These are phyloP conservation scores for Alternaria atra DNA, from an alignment of 2,329 filamentous ascomycete genomes.

Conservation along the genomic window DNA sequence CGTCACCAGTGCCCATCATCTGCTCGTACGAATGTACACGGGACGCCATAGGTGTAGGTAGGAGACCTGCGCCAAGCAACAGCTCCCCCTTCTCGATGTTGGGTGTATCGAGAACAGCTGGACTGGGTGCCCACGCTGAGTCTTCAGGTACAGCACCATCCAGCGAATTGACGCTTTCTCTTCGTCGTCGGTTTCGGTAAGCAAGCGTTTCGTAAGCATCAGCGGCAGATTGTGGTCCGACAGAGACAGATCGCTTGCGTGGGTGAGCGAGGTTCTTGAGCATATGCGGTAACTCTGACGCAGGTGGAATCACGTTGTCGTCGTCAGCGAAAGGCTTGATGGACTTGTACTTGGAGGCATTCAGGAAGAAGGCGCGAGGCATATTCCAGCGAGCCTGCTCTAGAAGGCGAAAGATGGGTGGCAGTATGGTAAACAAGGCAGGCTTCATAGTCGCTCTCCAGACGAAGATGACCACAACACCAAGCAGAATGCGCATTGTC, in stretches of 20 bases:
- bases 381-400: conserved; percentile 81
- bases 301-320: conserved; percentile 88
- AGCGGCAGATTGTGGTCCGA: conserved; percentile 93
- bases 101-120: conserved; percentile 46
- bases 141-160: conserved; percentile 44
- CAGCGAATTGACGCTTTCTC: conserved; percentile 65
- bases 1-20: conserved; percentile 75
- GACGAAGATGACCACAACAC: conserved; percentile 82
- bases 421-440: conserved; percentile 76
- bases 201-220: conserved; percentile 96
- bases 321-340: conserved; percentile 77
- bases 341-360: conserved; percentile 87
- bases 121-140: conserved; percentile 31
- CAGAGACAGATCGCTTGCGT: conserved; percentile 81
- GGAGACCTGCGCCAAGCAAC: conserved; percentile 54
- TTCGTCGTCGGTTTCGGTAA: conserved; percentile 77
- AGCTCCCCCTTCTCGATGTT: conserved; percentile 39
- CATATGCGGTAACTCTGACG: conserved; percentile 86
- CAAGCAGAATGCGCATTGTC: conserved; percentile 74
- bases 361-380: conserved; percentile 89
- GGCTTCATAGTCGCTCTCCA: conserved; percentile 95
- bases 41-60: conserved; percentile 58
- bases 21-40: conserved; percentile 72
- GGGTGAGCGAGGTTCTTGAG: conserved; percentile 84
- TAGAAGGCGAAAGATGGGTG: conserved; percentile 86